phyloP scores from a whole-genome alignment of 164 flowering plant species.

The Aristolochia contorta region DNA sequence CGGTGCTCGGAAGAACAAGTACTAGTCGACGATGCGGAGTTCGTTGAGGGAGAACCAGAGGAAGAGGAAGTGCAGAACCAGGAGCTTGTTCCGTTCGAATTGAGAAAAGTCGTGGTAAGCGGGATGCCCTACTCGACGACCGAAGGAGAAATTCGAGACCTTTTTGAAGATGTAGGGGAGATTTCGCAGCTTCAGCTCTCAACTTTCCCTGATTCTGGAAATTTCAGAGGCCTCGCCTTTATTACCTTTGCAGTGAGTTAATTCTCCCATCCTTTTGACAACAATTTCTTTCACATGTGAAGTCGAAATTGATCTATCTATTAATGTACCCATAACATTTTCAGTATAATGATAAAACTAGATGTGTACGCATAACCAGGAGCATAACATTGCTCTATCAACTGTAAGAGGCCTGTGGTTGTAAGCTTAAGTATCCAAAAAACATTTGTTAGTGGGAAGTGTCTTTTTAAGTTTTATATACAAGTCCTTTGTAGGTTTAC shows the following conservation, averaged over 20 bases:
- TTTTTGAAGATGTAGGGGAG: slow-evolving; percentile 5
- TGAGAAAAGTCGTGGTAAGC: slow-evolving; percentile 6
- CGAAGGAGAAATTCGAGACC: slow-evolving; percentile 2
- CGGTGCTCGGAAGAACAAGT: neutral
- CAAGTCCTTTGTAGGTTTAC: too few relatives aligned
- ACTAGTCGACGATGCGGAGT: too few relatives aligned
- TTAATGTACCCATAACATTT: too few relatives aligned
- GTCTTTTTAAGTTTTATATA: too few relatives aligned
- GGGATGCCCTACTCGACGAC: slow-evolving; percentile 11
- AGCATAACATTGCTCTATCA: too few relatives aligned
- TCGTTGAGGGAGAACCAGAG: neutral
- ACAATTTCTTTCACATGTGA: too few relatives aligned
- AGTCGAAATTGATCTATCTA: too few relatives aligned
- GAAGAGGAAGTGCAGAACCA: neutral
- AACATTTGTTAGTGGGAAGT: too few relatives aligned
- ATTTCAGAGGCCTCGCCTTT: slow-evolving; percentile 10
- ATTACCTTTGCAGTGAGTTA: slow-evolving; percentile 4
- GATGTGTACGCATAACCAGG: too few relatives aligned
- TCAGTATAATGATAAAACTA: too few relatives aligned
- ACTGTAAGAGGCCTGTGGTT: too few relatives aligned
- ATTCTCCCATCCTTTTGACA: neutral
- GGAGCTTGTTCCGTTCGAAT: neutral
- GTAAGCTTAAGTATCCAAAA: too few relatives aligned
- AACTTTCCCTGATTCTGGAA: slow-evolving; percentile 12
- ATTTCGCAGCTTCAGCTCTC: slow-evolving; percentile 14